These are phyloP conservation scores for Hydnomerulius pinastri DNA, from an alignment of 768 basidiomycete species.

Conservation along the genomic window DNA sequence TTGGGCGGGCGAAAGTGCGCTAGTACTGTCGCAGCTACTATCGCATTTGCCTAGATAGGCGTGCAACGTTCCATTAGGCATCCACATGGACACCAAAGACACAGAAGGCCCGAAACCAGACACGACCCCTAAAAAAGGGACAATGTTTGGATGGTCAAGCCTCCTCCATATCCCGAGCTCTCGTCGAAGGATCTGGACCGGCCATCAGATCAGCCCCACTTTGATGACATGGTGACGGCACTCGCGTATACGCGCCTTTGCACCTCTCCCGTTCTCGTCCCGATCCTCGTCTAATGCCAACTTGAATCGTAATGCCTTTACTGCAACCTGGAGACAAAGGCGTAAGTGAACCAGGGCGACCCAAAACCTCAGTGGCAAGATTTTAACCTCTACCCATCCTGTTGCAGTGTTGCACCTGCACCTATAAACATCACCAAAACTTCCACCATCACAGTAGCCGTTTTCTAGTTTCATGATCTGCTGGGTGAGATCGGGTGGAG, in stretches of 20 bases:
- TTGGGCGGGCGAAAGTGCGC: no score
- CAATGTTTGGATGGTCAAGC: constrained; percentile 20
- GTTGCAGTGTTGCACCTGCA: constrained; percentile 1
- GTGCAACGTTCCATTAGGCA: constrained; percentile 18
- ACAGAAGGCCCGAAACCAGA: constrained; percentile 21
- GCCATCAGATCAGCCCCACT: neutral
- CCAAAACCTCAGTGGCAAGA: no score
- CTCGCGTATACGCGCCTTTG: neutral
- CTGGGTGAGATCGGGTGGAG: no score
- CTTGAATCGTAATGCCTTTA: constrained; percentile 7
- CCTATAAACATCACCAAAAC: constrained; percentile 11
- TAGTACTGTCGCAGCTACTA: neutral
- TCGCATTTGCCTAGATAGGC: constrained; percentile 9
- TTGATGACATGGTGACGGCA: neutral
- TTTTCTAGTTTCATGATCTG: no score
- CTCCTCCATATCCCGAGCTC: constrained; percentile 28
- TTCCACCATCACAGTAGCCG: neutral
- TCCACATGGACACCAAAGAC: constrained; percentile 25
- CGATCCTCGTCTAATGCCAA: neutral
- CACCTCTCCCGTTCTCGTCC: neutral
- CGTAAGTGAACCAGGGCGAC: neutral
- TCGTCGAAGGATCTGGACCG: constrained; percentile 16
- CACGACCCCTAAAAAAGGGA: constrained; percentile 23
- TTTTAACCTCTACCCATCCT: neutral
- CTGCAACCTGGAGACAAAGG: constrained; percentile 7